A percentile compares a stretch with the other conserved stretches of the same genome.
Evolutionary conservation across 1,139 yeast genomes (phyloP).

Genomic region (Magnusiomyces fungicola): DNA sequence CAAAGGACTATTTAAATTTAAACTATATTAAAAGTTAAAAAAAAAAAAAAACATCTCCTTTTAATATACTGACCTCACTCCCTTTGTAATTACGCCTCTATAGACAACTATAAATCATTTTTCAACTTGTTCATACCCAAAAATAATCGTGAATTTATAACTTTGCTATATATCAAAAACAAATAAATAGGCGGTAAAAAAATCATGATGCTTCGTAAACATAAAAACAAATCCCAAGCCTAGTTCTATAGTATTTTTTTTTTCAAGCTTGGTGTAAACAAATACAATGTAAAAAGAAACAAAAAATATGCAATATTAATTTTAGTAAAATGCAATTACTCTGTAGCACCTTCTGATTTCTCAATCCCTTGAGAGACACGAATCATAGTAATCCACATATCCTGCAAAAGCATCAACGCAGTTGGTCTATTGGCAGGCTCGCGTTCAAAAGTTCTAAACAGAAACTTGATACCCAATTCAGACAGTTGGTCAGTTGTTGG

Average conservation of each 20-base stretch:
- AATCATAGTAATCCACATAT: slow-evolving; percentile 60
- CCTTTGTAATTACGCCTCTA: no score
- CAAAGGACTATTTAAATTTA: slow-evolving; percentile 1
- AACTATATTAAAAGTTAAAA: neutral
- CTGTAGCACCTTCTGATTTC: neutral
- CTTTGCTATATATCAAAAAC: no score
- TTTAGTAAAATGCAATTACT: neutral
- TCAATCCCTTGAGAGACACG: slow-evolving; percentile 10
- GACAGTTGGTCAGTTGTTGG: slow-evolving; percentile 74
- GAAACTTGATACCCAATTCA: slow-evolving; percentile 60
- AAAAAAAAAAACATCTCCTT: neutral
- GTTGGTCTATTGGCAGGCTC: slow-evolving; percentile 75
- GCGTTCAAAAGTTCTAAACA: slow-evolving; percentile 70
- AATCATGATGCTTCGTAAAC: no score
- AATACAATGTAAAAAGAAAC: no score
- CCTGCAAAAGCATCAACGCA: slow-evolving; percentile 77
- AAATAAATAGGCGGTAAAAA: no score
- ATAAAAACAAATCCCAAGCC: no score
- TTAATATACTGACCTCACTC: no score
- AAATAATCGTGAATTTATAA: no score
- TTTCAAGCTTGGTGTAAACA: neutral
- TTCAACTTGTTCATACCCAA: no score
- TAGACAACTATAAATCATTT: neutral
- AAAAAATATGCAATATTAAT: neutral
- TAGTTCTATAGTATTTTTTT: no score